Base-by-base conservation (phyloP, 2,329 filamentous ascomycete species). In the Huntiella savannae region DNA sequence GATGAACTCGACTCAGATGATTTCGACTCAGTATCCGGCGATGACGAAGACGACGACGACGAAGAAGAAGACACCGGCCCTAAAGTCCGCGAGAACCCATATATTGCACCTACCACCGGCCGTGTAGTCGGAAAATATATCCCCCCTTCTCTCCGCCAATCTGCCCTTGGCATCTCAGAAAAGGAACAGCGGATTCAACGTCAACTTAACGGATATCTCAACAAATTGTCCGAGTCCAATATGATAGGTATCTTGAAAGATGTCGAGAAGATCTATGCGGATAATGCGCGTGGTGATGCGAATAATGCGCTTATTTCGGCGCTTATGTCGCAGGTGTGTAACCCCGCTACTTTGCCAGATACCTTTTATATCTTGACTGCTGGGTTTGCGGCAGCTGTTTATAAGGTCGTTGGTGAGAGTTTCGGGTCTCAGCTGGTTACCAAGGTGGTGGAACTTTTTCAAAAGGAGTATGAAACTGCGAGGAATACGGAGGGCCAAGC, bases 351-450 rank as follows among this genome's bases (percentile, higher is more conserved):
- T 38, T 67, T 95, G 2, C 77, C 82, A 4, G 88, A 95, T 54
- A 91, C 87, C 0, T 92, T 95, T 54, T 75, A 95, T 46, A 85
- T 95, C 44, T 72, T 96, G 8, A 81, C 86, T 48, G 86, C 87
- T 34, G 88, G 86, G 4, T 96, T 96, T 57, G 76, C 88, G 33
- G 77, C 88, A 4, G 85, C 86, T 0, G 62, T 93, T 1, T 94
- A 94, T 63, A 92, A 84, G 57, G 70, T 91, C 5, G 71, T 91
- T 39, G 91, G 91, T 4, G 79, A 79, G 11, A 88, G 93, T 55
- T 87, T 96, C 61, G 88, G 85, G 3, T 88, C 87, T 1, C 80
- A 92, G 55, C 68, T 95, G 17, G 66, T 95, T 6, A 83, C 92
- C 52, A 74, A 76, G 33, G 66, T 88, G 5, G 81, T 92, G 12